These are phyloP conservation scores for Fusarium sp. DNA, from an alignment of 2,329 filamentous ascomycete species.

Conservation along the genomic window DNA sequence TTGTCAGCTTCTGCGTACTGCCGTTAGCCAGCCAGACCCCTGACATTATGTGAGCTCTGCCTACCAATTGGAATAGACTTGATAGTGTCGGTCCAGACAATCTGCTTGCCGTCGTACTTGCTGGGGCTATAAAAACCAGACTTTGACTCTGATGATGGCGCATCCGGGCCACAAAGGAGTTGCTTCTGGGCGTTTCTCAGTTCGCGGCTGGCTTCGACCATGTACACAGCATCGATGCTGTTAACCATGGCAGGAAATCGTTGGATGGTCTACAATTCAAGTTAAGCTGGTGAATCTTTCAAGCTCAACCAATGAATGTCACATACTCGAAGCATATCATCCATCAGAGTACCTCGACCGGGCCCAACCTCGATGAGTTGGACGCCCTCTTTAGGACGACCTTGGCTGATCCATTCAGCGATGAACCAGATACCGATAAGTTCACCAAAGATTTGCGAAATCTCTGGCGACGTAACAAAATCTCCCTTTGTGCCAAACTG, in stretches of 20 bases:
- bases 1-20: conserved; percentile 65
- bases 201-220: conserved; percentile 91
- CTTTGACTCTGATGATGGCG: conserved; percentile 73
- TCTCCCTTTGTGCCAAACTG: conserved; percentile 95
- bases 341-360: conserved; percentile 94
- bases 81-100: conserved; percentile 91
- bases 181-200: conserved; percentile 81
- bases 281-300: not conserved
- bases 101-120: conserved; percentile 78
- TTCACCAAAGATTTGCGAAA: conserved; percentile 96
- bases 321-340: conserved; percentile 87
- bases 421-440: conserved; percentile 94
- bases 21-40: conserved; percentile 10
- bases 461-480: conserved; percentile 97
- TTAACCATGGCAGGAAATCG: conserved; percentile 82
- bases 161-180: conserved; percentile 79
- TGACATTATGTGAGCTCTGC: conserved; percentile 16
- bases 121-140: conserved; percentile 77
- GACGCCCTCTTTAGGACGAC: conserved; percentile 75
- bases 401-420: conserved; percentile 95
- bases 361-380: conserved; percentile 95
- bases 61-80: conserved; percentile 78
- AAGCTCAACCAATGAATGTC: not conserved
- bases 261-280: conserved; percentile 73
- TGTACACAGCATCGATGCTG: conserved; percentile 86